phyloP scores from a whole-genome alignment of 2,329 filamentous ascomycete genomes.

The Cordyceps fumosorosea region DNA sequence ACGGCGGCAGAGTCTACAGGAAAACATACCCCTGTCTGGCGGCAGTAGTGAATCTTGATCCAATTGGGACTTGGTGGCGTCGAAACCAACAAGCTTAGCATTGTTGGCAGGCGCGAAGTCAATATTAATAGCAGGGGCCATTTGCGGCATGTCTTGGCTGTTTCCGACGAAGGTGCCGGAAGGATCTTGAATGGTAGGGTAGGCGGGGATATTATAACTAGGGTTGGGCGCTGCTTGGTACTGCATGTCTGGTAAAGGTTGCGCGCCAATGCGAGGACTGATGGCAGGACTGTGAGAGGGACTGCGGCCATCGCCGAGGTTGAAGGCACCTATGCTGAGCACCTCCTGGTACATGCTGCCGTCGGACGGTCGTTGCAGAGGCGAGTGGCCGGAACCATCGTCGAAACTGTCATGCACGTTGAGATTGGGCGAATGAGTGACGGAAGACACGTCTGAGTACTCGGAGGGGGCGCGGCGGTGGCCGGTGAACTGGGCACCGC shows the following conservation, averaged over 20 bases:
- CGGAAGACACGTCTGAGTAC: constrained; percentile 83
- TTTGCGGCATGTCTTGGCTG: constrained; percentile 60
- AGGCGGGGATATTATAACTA: constrained; percentile 30
- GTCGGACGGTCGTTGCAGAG: constrained; percentile 70
- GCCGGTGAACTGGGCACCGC: constrained; percentile 60
- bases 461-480: constrained; percentile 86
- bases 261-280: constrained; percentile 53
- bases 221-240: constrained; percentile 38
- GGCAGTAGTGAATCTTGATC: constrained; percentile 78
- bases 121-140: constrained; percentile 94
- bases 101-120: constrained; percentile 74
- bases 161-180: constrained; percentile 47
- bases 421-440: constrained; percentile 75
- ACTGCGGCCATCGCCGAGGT: constrained; percentile 73
- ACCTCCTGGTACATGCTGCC: constrained; percentile 68
- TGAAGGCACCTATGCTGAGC: constrained; percentile 72
- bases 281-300: constrained; percentile 70
- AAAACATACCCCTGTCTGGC: constrained; percentile 59
- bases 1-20: neutral
- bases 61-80: constrained; percentile 54
- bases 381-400: constrained; percentile 65
- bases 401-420: constrained; percentile 76
- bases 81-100: constrained; percentile 29
- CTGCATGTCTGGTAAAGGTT: constrained; percentile 46
- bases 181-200: constrained; percentile 31